A percentile compares a stretch with the other conserved stretches of the same genome.
Conservation (phyloP, 225 moss, liverwort and hornwort genomes). For the Thuidium tamariscinum region DNA sequence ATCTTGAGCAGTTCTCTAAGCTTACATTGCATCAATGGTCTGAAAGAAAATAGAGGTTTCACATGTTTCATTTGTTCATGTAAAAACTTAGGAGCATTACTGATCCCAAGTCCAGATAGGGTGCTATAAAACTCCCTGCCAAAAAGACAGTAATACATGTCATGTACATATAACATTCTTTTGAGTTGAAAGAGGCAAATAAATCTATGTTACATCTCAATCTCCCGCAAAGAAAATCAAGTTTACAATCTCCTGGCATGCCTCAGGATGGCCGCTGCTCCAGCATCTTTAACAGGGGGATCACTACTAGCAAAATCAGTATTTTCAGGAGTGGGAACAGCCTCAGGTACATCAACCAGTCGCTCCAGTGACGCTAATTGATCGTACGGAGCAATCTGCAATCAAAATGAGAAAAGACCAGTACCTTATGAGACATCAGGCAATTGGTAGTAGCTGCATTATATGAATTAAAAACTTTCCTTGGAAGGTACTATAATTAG, state of each 20-base stretch:
- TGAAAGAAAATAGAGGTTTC: neutral
- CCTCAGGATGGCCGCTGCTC: conserved; percentile 35
- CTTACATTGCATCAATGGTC: neutral
- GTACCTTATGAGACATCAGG: neutral
- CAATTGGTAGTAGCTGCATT: neutral
- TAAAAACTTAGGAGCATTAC: neutral
- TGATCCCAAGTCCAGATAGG: neutral
- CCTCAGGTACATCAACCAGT: conserved; percentile 63
- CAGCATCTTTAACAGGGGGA: conserved; percentile 15
- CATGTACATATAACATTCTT: neutral
- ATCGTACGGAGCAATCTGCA: conserved; percentile 90
- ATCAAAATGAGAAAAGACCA: neutral
- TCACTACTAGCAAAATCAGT: neutral
- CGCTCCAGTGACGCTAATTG: conserved; percentile 74
- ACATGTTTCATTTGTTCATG: neutral
- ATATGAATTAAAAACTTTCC: neutral
- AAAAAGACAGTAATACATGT: neutral
- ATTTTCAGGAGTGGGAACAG: neutral
- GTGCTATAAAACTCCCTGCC: neutral
- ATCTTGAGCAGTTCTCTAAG: neutral
- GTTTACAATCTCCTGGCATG: conserved; percentile 25
- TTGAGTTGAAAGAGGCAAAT: neutral
- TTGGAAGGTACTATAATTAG: neutral
- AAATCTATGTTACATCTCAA: conserved; percentile 21
- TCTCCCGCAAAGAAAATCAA: neutral